Evolutionary conservation across 768 basidiomycete species (phyloP).

Genomic region (Paxillus involutus): DNA sequence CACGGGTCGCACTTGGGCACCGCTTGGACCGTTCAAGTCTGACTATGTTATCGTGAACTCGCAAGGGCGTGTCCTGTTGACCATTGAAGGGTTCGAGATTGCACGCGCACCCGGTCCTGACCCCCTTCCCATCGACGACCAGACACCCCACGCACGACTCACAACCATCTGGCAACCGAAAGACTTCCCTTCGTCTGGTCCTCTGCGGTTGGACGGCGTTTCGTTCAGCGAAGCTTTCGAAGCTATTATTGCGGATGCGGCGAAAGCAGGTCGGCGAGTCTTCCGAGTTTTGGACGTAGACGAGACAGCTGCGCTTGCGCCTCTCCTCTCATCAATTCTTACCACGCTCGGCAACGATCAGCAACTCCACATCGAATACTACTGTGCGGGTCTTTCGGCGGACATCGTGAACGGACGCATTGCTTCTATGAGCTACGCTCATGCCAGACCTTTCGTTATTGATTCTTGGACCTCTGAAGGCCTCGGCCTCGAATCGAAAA

Average conservation of each 20-base stretch:
- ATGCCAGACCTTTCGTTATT: conserved; percentile 6
- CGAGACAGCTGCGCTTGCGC: neutral
- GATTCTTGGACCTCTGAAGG: neutral
- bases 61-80: conserved; percentile 18
- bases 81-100: conserved; percentile 21
- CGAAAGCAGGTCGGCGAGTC: conserved; percentile 2
- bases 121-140: conserved; percentile 8
- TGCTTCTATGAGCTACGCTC: conserved; percentile 2
- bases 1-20: conserved; percentile 8
- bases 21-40: conserved; percentile 11
- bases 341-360: neutral
- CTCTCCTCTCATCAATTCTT: neutral
- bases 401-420: conserved; percentile 1
- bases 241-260: conserved; percentile 1
- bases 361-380: conserved; percentile 6
- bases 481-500: neutral
- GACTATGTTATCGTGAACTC: conserved; percentile 15
- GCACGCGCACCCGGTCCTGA: conserved; percentile 15
- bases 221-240: neutral
- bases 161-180: conserved; percentile 22
- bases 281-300: conserved; percentile 9
- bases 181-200: conserved; percentile 2
- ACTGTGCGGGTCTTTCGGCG: conserved; percentile 4
- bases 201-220: neutral
- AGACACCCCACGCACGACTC: conserved; percentile 15